A percentile compares a stretch with the other conserved stretches of the same genome.
Evolutionary conservation across 208 protist genomes (phyloP).

Genomic region (Tetramitus jugosus): DNA sequence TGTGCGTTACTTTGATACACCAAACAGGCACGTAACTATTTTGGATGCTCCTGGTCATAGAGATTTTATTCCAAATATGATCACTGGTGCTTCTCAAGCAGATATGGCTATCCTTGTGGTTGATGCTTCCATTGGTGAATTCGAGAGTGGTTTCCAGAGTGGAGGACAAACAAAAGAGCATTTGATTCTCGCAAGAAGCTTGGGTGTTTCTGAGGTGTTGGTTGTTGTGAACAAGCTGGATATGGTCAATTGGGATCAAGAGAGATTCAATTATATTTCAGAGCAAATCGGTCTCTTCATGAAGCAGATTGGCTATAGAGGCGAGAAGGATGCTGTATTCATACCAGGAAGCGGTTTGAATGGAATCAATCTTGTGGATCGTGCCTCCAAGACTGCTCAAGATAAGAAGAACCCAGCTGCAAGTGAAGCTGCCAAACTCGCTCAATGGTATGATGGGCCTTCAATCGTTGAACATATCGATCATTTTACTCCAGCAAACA

Average conservation of each 20-base stretch:
- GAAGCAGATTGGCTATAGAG: not conserved
- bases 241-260: slow-evolving; percentile 86
- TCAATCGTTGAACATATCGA: not conserved
- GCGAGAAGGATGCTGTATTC: not conserved
- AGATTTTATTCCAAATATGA: slow-evolving; percentile 92
- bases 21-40: slow-evolving; percentile 73
- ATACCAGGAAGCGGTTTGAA: not conserved
- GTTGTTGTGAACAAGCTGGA: slow-evolving; percentile 99
- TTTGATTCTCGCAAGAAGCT: slow-evolving; percentile 94
- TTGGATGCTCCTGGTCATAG: slow-evolving; percentile 87
- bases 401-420: no score
- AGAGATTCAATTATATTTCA: slow-evolving; percentile 40
- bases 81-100: slow-evolving; percentile 89
- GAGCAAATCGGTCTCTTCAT: not conserved
- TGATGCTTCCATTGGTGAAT: slow-evolving; percentile 87
- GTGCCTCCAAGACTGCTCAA: no score
- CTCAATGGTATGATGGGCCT: not conserved
- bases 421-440: no score
- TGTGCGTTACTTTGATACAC: slow-evolving; percentile 76
- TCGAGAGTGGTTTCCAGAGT: slow-evolving; percentile 96
- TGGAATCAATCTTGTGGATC: not conserved
- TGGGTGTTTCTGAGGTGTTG: slow-evolving; percentile 89
- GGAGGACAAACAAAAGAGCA: slow-evolving; percentile 98
- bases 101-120: slow-evolving; percentile 98
- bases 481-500: not conserved